These are phyloP conservation scores for Furcasterigmium furcatum DNA, from an alignment of 2,329 filamentous ascomycete genomes.

Conservation along the genomic window DNA sequence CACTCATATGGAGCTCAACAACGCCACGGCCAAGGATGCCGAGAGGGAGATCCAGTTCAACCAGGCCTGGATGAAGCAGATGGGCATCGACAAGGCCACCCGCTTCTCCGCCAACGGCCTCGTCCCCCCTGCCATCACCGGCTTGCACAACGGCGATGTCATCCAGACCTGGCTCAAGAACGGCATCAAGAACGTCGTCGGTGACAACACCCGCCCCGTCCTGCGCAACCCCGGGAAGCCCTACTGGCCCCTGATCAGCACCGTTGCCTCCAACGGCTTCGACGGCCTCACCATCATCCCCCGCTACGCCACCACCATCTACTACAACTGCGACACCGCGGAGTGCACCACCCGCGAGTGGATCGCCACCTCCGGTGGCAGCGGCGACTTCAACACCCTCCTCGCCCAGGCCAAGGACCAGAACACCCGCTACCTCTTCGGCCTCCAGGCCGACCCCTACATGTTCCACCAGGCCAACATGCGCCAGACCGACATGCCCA, in stretches of 20 bases:
- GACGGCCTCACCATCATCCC: slow-evolving; percentile 54
- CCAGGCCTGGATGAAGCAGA: slow-evolving; percentile 52
- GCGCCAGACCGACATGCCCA: slow-evolving; percentile 43
- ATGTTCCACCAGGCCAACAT: slow-evolving; percentile 66
- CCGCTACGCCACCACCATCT: slow-evolving; percentile 58
- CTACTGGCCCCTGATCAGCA: slow-evolving; percentile 21
- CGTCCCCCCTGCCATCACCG: slow-evolving; percentile 62
- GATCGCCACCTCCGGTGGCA: slow-evolving; percentile 54
- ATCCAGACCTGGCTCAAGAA: slow-evolving; percentile 56
- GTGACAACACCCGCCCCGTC: slow-evolving; percentile 57
- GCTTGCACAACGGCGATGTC: slow-evolving; percentile 60
- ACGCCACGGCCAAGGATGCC: slow-evolving; percentile 56
- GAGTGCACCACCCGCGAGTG: slow-evolving; percentile 58
- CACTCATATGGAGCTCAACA: slow-evolving; percentile 55
- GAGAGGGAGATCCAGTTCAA: slow-evolving; percentile 58
- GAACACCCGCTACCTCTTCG: slow-evolving; percentile 54
- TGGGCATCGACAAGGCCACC: slow-evolving; percentile 41
- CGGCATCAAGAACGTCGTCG: slow-evolving; percentile 55
- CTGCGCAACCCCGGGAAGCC: slow-evolving; percentile 39
- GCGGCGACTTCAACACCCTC: slow-evolving; percentile 49
- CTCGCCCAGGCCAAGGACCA: slow-evolving; percentile 46
- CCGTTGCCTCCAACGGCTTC: slow-evolving; percentile 46
- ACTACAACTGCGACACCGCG: slow-evolving; percentile 60
- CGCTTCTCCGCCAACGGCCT: slow-evolving; percentile 51
- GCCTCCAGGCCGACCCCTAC: slow-evolving; percentile 48